phyloP scores from a whole-genome alignment of 2,329 filamentous ascomycete species.

The Sporothrix protearum region DNA sequence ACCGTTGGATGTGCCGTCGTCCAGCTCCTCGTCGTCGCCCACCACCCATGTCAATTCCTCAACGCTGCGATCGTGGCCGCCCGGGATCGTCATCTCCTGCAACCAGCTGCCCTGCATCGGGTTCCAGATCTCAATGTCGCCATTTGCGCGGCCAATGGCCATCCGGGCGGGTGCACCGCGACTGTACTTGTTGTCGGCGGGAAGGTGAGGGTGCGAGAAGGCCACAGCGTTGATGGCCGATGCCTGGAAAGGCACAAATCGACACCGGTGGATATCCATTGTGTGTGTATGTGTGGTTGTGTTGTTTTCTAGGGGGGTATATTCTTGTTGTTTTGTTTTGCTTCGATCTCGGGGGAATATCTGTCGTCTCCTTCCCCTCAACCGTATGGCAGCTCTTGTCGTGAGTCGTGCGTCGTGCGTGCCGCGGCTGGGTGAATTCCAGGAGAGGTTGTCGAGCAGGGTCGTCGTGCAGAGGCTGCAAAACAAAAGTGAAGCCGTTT shows the following conservation, averaged over 20 bases:
- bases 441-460: not conserved
- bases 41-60: slow-evolving; percentile 91
- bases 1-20: slow-evolving; percentile 46
- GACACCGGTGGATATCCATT: slow-evolving; percentile 97
- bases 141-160: slow-evolving; percentile 87
- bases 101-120: slow-evolving; percentile 77
- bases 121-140: slow-evolving; percentile 98
- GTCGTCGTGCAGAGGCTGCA: slow-evolving; percentile 16
- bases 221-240: slow-evolving; percentile 91
- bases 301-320: not conserved
- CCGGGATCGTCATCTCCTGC: slow-evolving; percentile 81
- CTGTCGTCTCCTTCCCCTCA: not conserved
- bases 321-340: not conserved
- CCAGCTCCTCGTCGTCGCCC: slow-evolving; percentile 69
- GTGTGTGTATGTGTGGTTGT: not conserved
- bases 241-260: slow-evolving; percentile 89
- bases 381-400: not conserved
- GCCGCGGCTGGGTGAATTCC: not conserved
- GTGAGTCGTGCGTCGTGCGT: not conserved
- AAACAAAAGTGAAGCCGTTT: slow-evolving; percentile 13
- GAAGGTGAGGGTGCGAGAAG: slow-evolving; percentile 71
- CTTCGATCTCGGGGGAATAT: not conserved
- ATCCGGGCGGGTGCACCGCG: slow-evolving; percentile 65
- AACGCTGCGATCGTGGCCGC: slow-evolving; percentile 79
- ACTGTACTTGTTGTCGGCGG: slow-evolving; percentile 44